phyloP scores from a whole-genome alignment of 1,139 yeast genomes.

The Blastobotrys indianensis region DNA sequence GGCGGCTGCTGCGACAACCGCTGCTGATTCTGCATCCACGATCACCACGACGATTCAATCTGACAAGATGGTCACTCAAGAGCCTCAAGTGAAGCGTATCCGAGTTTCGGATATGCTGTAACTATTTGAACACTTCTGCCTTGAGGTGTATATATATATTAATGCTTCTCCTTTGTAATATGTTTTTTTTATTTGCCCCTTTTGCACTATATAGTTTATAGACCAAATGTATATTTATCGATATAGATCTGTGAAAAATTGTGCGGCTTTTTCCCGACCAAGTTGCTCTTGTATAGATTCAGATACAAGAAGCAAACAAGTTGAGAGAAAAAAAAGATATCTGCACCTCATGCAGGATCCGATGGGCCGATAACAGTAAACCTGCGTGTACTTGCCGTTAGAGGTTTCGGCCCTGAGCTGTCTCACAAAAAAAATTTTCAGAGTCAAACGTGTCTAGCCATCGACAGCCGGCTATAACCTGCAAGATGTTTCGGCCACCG shows the following conservation, averaged over 20 bases:
- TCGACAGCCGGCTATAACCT: too few species aligned
- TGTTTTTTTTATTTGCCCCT: neutral
- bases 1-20: conserved; percentile 12
- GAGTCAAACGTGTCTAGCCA: too few species aligned
- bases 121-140: too few species aligned
- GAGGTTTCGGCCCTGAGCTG: neutral
- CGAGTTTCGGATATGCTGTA: conserved; percentile 22
- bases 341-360: too few species aligned
- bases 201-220: neutral
- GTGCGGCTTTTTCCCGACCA: neutral
- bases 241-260: neutral
- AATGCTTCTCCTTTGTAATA: conserved; percentile 1
- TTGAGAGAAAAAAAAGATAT: too few species aligned
- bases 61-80: neutral
- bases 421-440: neutral
- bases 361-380: too few species aligned
- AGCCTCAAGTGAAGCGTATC: conserved; percentile 19
- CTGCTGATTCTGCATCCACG: conserved; percentile 11
- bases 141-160: too few species aligned
- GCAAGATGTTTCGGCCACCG: neutral
- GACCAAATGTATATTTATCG: neutral
- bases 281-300: neutral
- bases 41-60: too few species aligned
- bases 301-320: too few species aligned
- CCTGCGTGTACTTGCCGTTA: neutral